Conservation (phyloP, 345 rosid species). For the Moringa oleifera region DNA sequence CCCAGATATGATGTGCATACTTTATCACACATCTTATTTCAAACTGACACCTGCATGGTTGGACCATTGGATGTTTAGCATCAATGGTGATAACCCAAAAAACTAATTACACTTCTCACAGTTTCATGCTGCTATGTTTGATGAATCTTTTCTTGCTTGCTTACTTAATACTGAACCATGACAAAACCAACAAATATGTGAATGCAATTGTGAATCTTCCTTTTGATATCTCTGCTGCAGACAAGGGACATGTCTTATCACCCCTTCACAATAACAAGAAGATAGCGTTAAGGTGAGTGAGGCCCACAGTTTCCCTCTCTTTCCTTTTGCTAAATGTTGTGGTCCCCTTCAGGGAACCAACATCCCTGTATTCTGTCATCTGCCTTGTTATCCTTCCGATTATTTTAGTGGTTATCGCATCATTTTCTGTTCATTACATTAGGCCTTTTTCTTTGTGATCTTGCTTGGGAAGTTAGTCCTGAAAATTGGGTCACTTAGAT, state of each 20-base stretch:
- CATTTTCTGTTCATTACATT: constrained; percentile 13
- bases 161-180: not conserved
- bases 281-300: constrained; percentile 11
- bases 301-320: constrained; percentile 21
- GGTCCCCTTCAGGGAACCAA: constrained; percentile 18
- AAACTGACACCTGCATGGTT: no score
- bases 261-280: constrained; percentile 22
- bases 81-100: not conserved
- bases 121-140: not conserved
- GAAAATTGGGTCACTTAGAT: no score
- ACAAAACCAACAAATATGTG: not conserved
- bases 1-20: no score
- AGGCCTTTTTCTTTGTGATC: constrained; percentile 15
- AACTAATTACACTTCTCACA: not conserved
- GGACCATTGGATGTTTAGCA: no score
- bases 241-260: constrained; percentile 20
- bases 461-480: constrained; percentile 12
- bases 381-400: constrained; percentile 13
- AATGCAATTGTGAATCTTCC: constrained; percentile 1
- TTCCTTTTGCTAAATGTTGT: constrained; percentile 9
- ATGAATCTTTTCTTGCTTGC: not conserved
- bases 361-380: constrained; percentile 22
- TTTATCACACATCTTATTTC: not conserved
- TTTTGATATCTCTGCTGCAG: not conserved
- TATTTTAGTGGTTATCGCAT: constrained; percentile 24